Conservation (phyloP, 2,329 filamentous ascomycete species). For the Hypoxylon sp. region DNA sequence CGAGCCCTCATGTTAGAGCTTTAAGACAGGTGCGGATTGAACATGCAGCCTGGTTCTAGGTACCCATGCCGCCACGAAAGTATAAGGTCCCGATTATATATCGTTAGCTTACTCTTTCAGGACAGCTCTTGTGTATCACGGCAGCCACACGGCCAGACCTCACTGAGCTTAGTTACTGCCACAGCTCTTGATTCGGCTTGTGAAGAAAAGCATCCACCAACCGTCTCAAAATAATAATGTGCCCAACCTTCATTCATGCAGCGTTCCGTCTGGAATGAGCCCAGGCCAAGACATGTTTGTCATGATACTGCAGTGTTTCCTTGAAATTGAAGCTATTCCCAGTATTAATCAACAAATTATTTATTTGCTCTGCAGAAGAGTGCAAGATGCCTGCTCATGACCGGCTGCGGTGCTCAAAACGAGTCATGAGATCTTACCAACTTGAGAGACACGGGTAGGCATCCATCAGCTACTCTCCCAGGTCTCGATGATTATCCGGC, state of each 20-base stretch:
- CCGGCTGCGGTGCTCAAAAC: slow-evolving; percentile 12
- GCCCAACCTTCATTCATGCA: slow-evolving; percentile 34
- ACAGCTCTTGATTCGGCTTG: slow-evolving; percentile 35
- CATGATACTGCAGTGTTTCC: slow-evolving; percentile 18
- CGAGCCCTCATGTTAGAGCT: slow-evolving; percentile 13
- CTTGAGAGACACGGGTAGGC: slow-evolving; percentile 14
- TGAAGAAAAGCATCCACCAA: slow-evolving; percentile 31
- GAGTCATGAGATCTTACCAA: slow-evolving; percentile 36
- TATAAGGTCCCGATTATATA: slow-evolving; percentile 37
- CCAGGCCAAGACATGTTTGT: slow-evolving; percentile 31
- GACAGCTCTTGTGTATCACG: slow-evolving; percentile 44
- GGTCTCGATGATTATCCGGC: slow-evolving; percentile 22
- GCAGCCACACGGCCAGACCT: slow-evolving; percentile 29
- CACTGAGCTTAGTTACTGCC: slow-evolving; percentile 15
- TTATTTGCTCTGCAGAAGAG: slow-evolving; percentile 13
- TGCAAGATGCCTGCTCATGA: slow-evolving; percentile 26
- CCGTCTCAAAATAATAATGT: slow-evolving; percentile 39
- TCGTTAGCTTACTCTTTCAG: slow-evolving; percentile 42
- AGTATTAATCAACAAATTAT: slow-evolving; percentile 26
- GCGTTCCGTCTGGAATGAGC: slow-evolving; percentile 38
- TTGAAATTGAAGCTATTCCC: slow-evolving; percentile 43
- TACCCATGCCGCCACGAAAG: slow-evolving; percentile 6
- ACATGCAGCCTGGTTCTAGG: slow-evolving; percentile 16
- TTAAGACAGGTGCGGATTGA: slow-evolving; percentile 32
- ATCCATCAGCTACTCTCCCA: slow-evolving; percentile 12